A percentile compares a stretch with the other conserved stretches of the same genome.
phyloP scores from a whole-genome alignment of 257 asterid genomes.

The Prunella vulgaris region DNA sequence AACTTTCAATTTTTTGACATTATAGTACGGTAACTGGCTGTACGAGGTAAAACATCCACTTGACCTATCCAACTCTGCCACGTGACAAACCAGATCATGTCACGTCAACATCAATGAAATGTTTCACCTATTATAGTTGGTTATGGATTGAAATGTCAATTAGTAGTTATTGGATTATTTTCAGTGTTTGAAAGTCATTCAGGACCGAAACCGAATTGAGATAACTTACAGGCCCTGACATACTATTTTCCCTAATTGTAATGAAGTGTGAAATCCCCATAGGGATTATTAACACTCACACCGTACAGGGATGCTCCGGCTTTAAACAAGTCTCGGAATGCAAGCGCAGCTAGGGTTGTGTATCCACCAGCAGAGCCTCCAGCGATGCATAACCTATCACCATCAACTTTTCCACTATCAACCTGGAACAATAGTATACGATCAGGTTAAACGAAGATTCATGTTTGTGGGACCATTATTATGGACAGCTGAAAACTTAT shows the following conservation, averaged over 20 bases:
- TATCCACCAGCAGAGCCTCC: conserved; percentile 99
- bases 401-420: conserved; percentile 79
- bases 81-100: no score
- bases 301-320: conserved; percentile 97
- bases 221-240: no score
- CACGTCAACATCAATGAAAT: no score
- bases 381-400: conserved; percentile 76
- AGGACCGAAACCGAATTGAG: no score
- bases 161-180: no score
- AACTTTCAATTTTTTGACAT: no score
- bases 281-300: conserved; percentile 47
- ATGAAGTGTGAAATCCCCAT: not conserved
- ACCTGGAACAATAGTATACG: conserved; percentile 43
- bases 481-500: not conserved
- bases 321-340: conserved; percentile 72
- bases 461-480: conserved; percentile 1
- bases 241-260: not conserved
- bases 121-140: no score
- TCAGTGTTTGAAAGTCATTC: no score
- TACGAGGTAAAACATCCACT: no score
- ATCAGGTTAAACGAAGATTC: not conserved
- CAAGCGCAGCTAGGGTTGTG: conserved; percentile 95
- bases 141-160: no score
- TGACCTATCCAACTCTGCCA: no score
- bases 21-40: no score